A percentile compares a stretch with the other conserved stretches of the same genome.
Conservation (phyloP, 2,329 filamentous ascomycete genomes). For the Xylaria sp. region DNA sequence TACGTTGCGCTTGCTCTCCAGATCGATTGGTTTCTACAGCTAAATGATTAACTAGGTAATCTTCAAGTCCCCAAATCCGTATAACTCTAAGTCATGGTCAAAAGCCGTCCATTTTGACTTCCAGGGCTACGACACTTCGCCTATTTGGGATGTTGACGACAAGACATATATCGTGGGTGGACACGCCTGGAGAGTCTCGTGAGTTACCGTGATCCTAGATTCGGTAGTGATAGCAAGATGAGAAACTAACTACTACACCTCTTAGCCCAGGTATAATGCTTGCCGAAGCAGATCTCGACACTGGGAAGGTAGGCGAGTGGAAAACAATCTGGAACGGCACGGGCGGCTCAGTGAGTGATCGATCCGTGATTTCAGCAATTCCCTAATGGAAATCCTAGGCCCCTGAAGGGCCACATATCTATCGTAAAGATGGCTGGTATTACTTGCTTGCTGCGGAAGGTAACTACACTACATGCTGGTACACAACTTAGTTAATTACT, state of each 20-base stretch:
- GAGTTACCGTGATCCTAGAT: slow-evolving; percentile 9
- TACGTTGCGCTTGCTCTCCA: slow-evolving; percentile 8
- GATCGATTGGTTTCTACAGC: not conserved
- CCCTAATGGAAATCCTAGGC: slow-evolving; percentile 39
- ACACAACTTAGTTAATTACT: not conserved
- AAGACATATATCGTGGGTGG: slow-evolving; percentile 60
- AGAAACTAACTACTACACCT: not conserved
- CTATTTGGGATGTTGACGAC: slow-evolving; percentile 67
- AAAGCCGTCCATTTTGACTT: slow-evolving; percentile 61
- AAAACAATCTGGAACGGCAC: slow-evolving; percentile 60
- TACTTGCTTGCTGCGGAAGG: slow-evolving; percentile 66
- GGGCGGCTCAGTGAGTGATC: slow-evolving; percentile 49
- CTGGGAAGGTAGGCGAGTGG: slow-evolving; percentile 53
- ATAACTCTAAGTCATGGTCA: slow-evolving; percentile 57
- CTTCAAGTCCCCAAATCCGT: slow-evolving; percentile 57
- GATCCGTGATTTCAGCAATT: not conserved
- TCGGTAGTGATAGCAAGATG: not conserved
- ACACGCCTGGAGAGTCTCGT: slow-evolving; percentile 52
- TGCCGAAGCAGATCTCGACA: slow-evolving; percentile 54
- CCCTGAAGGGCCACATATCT: slow-evolving; percentile 66
- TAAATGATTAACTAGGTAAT: slow-evolving; percentile 51
- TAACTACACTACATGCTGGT: not conserved
- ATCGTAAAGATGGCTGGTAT: slow-evolving; percentile 61
- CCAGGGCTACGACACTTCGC: slow-evolving; percentile 63
- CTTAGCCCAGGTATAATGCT: slow-evolving; percentile 54